A percentile compares a stretch with the other conserved stretches of the same genome.
phyloP scores from a whole-genome alignment of 768 basidiomycete genomes.

The Tephrocybe sp. region DNA sequence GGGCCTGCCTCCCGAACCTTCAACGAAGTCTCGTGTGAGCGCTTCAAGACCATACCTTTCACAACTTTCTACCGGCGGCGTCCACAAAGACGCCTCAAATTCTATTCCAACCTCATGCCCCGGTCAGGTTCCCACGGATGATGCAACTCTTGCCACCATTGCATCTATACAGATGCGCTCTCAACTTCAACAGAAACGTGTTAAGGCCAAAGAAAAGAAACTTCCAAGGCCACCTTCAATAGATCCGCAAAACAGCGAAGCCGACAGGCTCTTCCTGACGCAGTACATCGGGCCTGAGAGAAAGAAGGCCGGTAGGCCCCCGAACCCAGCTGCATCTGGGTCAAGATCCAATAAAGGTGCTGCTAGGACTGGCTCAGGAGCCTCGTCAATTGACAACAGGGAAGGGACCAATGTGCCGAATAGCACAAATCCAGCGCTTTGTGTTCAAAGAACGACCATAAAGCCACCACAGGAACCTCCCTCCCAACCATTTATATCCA shows the following conservation, averaged over 20 bases:
- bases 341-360: conserved; percentile 21
- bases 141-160: conserved; percentile 15
- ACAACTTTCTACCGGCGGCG: conserved; percentile 2
- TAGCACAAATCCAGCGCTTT: neutral
- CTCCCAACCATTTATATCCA: conserved; percentile 20
- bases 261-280: conserved; percentile 38
- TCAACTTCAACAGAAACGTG: conserved; percentile 18
- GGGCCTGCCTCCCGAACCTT: conserved; percentile 20
- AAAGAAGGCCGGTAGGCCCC: conserved; percentile 40
- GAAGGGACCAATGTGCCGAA: no score
- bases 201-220: conserved; percentile 17
- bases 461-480: conserved; percentile 14
- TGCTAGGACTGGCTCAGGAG: conserved; percentile 19
- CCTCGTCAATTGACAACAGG: neutral
- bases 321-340: conserved; percentile 22
- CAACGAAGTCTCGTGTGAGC: conserved; percentile 5
- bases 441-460: conserved; percentile 7
- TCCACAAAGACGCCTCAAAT: conserved; percentile 1
- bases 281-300: conserved; percentile 46
- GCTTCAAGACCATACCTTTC: conserved; percentile 11
- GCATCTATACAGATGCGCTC: conserved; percentile 20
- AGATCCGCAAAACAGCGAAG: conserved; percentile 28
- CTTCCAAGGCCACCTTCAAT: conserved; percentile 8
- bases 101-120: conserved; percentile 9
- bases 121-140: conserved; percentile 9